phyloP scores from a whole-genome alignment of 2,329 filamentous ascomycete genomes.

The Zymoseptoria crescenta region DNA sequence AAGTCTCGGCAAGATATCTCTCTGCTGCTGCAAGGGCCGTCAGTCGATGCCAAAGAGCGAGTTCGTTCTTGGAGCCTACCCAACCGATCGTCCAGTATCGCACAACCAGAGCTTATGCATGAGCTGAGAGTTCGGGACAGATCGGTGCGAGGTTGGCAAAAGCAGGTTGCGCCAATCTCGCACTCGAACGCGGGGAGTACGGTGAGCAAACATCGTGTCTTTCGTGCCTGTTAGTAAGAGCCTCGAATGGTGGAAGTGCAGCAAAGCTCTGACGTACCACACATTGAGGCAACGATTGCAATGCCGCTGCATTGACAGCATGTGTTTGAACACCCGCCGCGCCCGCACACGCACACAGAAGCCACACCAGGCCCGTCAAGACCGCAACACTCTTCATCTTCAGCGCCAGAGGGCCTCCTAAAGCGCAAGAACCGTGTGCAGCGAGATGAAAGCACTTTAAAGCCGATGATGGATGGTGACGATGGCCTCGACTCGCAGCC shows the following conservation, averaged over 20 bases:
- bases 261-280: background rate
- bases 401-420: background rate
- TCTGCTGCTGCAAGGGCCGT: background rate
- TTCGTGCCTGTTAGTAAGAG: background rate
- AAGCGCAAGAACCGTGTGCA: background rate
- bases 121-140: background rate
- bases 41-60: background rate
- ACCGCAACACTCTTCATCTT: background rate
- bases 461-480: background rate
- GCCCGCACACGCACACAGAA: background rate
- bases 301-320: background rate
- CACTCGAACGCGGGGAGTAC: background rate
- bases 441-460: background rate
- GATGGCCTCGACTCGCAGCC: background rate
- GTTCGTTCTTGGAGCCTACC: background rate
- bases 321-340: background rate
- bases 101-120: background rate
- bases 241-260: background rate
- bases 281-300: background rate
- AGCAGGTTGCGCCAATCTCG: background rate
- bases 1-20: slow-evolving; percentile 3
- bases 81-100: background rate
- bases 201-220: background rate
- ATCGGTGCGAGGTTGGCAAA: background rate
- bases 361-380: background rate